Conservation (phyloP, 2,329 filamentous ascomycete genomes). For the Cyphellophora attinorum region DNA sequence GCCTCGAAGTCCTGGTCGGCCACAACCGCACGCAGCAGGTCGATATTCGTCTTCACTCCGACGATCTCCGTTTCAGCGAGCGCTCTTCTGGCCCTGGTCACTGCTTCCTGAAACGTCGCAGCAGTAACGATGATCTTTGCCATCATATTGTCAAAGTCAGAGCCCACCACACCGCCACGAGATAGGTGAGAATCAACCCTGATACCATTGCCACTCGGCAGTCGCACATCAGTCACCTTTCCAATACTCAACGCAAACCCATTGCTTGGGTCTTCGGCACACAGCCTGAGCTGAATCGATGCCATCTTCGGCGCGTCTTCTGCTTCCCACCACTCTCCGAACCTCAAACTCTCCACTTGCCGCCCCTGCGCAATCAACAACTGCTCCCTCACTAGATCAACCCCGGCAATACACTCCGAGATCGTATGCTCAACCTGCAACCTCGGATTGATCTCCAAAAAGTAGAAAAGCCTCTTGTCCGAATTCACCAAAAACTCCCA, state of each 20-base stretch:
- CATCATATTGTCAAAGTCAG: constrained; percentile 50
- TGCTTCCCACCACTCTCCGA: constrained; percentile 22
- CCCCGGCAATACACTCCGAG: constrained; percentile 44
- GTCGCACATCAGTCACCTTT: constrained; percentile 44
- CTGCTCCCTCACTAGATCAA: constrained; percentile 48
- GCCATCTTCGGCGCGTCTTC: constrained; percentile 27
- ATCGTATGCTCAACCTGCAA: constrained; percentile 55
- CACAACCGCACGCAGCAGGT: constrained; percentile 45
- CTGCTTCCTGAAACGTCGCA: constrained; percentile 39
- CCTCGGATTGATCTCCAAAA: constrained; percentile 52
- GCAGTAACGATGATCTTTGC: constrained; percentile 52
- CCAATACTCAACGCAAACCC: constrained; percentile 52
- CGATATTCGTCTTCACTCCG: constrained; percentile 51
- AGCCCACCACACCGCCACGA: constrained; percentile 36
- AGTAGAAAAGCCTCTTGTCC: constrained; percentile 41
- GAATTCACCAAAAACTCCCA: constrained; percentile 55
- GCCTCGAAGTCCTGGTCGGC: constrained; percentile 39
- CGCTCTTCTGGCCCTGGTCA: constrained; percentile 46
- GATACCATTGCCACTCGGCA: constrained; percentile 49
- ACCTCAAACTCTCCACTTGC: constrained; percentile 22
- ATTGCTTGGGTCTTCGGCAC: constrained; percentile 44
- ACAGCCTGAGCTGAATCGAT: constrained; percentile 50
- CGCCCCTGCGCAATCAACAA: constrained; percentile 45
- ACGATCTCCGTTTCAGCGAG: constrained; percentile 45
- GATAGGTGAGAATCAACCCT: constrained; percentile 48